Conservation (phyloP, 2,329 filamentous ascomycete genomes). For the Fusarium sp. region DNA sequence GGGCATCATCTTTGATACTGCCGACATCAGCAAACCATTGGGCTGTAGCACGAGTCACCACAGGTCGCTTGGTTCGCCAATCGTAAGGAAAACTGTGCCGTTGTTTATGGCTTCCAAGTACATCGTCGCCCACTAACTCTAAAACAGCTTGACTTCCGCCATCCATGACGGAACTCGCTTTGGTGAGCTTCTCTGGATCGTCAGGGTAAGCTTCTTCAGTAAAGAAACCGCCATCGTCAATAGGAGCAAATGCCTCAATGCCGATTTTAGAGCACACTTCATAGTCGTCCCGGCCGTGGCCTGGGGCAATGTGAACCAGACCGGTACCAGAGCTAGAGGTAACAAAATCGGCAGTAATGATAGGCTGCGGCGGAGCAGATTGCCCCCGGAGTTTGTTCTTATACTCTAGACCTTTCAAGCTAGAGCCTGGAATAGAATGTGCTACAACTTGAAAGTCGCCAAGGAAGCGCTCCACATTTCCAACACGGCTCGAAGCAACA, state of each 20-base stretch:
- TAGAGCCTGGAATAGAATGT: conserved; percentile 67
- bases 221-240: conserved; percentile 83
- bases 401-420: conserved; percentile 73
- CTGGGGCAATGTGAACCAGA: conserved; percentile 92
- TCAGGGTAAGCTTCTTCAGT: conserved; percentile 80
- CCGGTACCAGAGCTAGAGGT: conserved; percentile 90
- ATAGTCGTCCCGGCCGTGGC: conserved; percentile 97
- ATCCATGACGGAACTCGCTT: conserved; percentile 74
- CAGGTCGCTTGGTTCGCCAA: conserved; percentile 93
- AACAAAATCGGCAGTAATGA: conserved; percentile 89
- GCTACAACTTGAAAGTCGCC: conserved; percentile 63
- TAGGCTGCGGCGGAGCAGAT: conserved; percentile 65
- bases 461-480: conserved; percentile 60
- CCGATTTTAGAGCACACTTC: conserved; percentile 75
- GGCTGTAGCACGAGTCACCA: conserved; percentile 89
- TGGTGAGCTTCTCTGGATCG: conserved; percentile 68
- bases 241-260: conserved; percentile 80
- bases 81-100: conserved; percentile 97
- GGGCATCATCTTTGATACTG: conserved; percentile 77
- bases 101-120: conserved; percentile 76
- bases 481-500: conserved; percentile 74
- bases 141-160: conserved; percentile 76
- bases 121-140: conserved; percentile 68
- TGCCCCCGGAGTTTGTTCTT: conserved; percentile 72
- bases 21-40: conserved; percentile 98